These are phyloP conservation scores for Cryphonectria naterciae DNA, from an alignment of 2,329 filamentous ascomycete genomes.

Conservation along the genomic window DNA sequence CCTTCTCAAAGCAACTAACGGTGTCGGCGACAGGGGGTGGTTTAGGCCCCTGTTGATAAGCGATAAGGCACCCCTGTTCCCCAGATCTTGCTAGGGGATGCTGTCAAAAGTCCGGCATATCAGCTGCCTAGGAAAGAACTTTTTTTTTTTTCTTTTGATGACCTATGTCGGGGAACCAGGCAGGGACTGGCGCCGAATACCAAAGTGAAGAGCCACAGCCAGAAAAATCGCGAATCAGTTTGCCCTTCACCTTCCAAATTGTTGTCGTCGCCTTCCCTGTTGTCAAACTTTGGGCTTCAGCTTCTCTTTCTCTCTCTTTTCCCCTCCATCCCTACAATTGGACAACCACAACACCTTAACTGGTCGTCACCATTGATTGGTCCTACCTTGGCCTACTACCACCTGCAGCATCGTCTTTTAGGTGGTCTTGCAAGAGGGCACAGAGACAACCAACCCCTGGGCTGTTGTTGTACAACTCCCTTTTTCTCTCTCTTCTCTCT, in stretches of 20 bases:
- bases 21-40: background rate
- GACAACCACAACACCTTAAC: background rate
- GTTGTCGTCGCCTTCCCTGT: background rate
- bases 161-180: background rate
- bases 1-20: background rate
- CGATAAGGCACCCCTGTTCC: constrained; percentile 4
- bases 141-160: background rate
- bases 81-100: background rate
- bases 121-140: constrained; percentile 7
- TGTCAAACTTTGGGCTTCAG: background rate
- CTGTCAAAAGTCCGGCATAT: background rate
- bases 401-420: background rate
- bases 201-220: background rate
- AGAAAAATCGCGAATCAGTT: constrained; percentile 10
- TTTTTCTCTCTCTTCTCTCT: background rate
- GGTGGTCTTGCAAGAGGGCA: background rate
- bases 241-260: background rate
- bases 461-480: background rate
- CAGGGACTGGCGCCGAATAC: background rate
- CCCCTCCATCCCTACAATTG: background rate
- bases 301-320: background rate
- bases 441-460: background rate
- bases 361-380: background rate
- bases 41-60: background rate
- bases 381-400: background rate